A percentile compares a stretch with the other conserved stretches of the same genome.
Conservation (phyloP, 768 basidiomycete species). For the Leccinum subtestaceum region DNA sequence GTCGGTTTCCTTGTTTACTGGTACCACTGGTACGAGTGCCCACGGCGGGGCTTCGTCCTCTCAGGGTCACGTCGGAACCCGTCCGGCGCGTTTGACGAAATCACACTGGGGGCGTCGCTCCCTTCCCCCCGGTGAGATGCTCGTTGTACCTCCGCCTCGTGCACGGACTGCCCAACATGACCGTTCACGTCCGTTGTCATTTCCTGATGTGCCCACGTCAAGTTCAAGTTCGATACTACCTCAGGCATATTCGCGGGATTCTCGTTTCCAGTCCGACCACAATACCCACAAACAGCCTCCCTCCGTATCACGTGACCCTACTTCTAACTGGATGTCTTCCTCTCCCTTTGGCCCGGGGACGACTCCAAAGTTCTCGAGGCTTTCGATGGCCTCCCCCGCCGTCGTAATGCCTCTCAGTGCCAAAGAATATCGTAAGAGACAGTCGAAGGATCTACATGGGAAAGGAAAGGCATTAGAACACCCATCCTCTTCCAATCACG, state of each 20-base stretch:
- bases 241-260: slow-evolving; percentile 13
- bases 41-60: slow-evolving; percentile 19
- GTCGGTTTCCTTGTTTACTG: slow-evolving; percentile 14
- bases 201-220: not conserved
- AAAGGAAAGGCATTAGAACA: slow-evolving; percentile 10
- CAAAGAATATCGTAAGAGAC: slow-evolving; percentile 26
- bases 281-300: slow-evolving; percentile 17
- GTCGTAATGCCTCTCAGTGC: slow-evolving; percentile 34
- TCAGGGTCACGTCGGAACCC: slow-evolving; percentile 10
- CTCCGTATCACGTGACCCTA: slow-evolving; percentile 25
- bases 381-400: slow-evolving; percentile 26
- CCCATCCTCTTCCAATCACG: slow-evolving; percentile 1
- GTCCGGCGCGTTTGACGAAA: slow-evolving; percentile 2
- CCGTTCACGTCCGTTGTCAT: slow-evolving; percentile 20
- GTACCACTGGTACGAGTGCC: slow-evolving; percentile 2
- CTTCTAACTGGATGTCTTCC: slow-evolving; percentile 28
- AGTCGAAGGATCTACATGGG: slow-evolving; percentile 6
- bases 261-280: slow-evolving; percentile 6
- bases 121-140: slow-evolving; percentile 1
- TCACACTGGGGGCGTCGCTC: slow-evolving; percentile 8
- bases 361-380: slow-evolving; percentile 31
- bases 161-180: slow-evolving; percentile 19
- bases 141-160: slow-evolving; percentile 17
- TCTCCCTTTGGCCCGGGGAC: slow-evolving; percentile 30
- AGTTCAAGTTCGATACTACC: not conserved